Evolutionary conservation across 2,329 filamentous ascomycete genomes (phyloP), one percentile per base, ranked within the genome.

Genomic region (Graphilbum fragrans): DNA sequence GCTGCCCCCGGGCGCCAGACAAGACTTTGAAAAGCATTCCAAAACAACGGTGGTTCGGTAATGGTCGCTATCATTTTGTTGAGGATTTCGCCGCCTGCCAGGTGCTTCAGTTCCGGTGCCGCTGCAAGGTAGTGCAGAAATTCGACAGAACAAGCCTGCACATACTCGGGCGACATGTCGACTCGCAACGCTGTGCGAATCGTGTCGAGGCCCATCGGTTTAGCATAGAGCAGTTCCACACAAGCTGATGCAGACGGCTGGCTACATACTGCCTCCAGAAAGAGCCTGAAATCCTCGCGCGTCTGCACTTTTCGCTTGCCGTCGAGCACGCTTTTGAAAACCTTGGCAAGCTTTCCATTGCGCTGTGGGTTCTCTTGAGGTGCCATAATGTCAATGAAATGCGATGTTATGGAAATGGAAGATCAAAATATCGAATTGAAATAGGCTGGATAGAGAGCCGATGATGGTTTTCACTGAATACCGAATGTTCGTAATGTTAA

Each of bases 31-130:
- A 42, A 12, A 0, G 63, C 60, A n/a, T 63, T 61, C 76, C 76
- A 80, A 12, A 77, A 59, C 0, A 67, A 69, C 0, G 66, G 65
- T 0, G 76, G 75, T 1, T 72, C 58, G 2, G 70, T 55, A 3
- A 79, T 57, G 1, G 58, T 55, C 0, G 60, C 45, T 2, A 77
- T 50, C 3, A 79, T 37, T 12, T 64, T 56, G 23, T 59, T 56
- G 3, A 78, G 56, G 31, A 74, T 63, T 12, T 66, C 58, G 1
- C 74, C 74, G 39, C 63, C 61, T 42, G 62, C 66, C 3, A 76
- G 49, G 19, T 62, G 55, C 45, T 71, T 72, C 36, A 77, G 47
- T 0, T 49, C 53, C 2, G 66, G 64, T 36, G 65, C 55, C 0
- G 59, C 53, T 2, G 72, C 44, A n/a, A 32, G 10, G 45, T 62